Evolutionary conservation across 2,329 filamentous ascomycete genomes (phyloP).

Genomic region (Aspergillus transmontanensis): DNA sequence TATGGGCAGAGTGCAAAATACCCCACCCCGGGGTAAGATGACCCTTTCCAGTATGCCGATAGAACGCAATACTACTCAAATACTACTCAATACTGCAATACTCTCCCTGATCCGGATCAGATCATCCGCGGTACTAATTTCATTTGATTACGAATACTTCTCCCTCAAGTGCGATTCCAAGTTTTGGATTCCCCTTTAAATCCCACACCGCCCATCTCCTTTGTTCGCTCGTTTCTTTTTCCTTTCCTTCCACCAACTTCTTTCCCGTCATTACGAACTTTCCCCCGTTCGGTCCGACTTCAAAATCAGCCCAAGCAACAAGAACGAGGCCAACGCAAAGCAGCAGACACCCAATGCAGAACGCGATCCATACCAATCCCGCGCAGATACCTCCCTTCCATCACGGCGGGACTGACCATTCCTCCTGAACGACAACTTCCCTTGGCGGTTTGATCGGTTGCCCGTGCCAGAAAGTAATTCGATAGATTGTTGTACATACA

Average conservation of each 20-base stretch:
- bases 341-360: conserved; percentile 24
- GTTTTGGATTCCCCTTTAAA: neutral
- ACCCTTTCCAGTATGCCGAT: conserved; percentile 5
- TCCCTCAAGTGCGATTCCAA: neutral
- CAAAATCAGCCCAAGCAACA: conserved; percentile 12
- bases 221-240: neutral
- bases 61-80: neutral
- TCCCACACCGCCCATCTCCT: neutral
- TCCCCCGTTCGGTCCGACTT: neutral
- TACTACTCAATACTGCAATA: conserved; percentile 2
- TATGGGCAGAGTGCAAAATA: neutral
- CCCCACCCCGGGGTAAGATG: conserved; percentile 6
- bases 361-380: conserved; percentile 21
- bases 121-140: neutral
- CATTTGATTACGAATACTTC: neutral
- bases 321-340: neutral
- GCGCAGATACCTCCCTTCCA: conserved; percentile 28
- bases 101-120: conserved; percentile 5
- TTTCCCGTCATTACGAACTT: neutral
- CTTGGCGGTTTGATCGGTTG: conserved; percentile 1
- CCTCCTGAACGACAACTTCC: conserved; percentile 4
- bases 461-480: conserved; percentile 1
- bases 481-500: conserved; percentile 6
- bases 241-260: neutral
- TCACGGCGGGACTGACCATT: conserved; percentile 24